Base-by-base conservation (phyloP, 495 filamentous ascomycete species). In the Barbatosphaeria neglecta region DNA sequence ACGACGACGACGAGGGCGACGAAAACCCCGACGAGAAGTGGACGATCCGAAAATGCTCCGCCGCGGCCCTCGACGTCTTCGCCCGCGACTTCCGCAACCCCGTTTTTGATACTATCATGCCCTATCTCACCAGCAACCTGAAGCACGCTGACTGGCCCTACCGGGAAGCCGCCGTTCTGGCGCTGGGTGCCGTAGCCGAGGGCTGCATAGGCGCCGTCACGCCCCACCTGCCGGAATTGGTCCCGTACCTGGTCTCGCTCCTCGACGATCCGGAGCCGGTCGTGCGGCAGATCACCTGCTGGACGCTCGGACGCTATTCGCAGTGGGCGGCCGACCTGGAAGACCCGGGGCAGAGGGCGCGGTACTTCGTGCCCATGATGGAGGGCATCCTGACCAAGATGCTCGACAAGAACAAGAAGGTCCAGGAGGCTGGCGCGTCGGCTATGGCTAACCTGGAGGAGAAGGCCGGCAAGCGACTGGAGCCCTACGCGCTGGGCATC, bases 201-300 rank as follows among this genome's bases (percentile, higher is more conserved):
- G 92, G 92, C 45, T 99, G 92, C 62, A 84, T 97, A 69, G 78
- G 84, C 25, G 84, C 83, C 28, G 87, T 99, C 27, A 80, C 81
- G 28, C 93, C 90, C 28, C 88, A 96, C 60, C 80, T 99, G 20
- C 89, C 87, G 0, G 84, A 95, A 48, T 73, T 99, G 31, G 80
- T 96, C 10, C 86, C 86, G 2, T 99, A 93, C 55, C 77, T 99
- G 38, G 84, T 95, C 47, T 86, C 85, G 17, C 70, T 95, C 3
- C 71, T 99, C 7, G 80, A 84, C 28, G 92, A 99, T 55, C 50
- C 70, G 2, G 87, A 96, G 57, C 86, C 93, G 2, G 83, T 96
- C n/a, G 90, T 99, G 19, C 79, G 92, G 24, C 87, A 93, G 60
- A 99, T 99, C 48, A 97, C 93, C 8, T 97, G 92, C 62, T 99